phyloP scores from a whole-genome alignment of 2,329 filamentous ascomycete genomes.

The Grosmannia clavigera region DNA sequence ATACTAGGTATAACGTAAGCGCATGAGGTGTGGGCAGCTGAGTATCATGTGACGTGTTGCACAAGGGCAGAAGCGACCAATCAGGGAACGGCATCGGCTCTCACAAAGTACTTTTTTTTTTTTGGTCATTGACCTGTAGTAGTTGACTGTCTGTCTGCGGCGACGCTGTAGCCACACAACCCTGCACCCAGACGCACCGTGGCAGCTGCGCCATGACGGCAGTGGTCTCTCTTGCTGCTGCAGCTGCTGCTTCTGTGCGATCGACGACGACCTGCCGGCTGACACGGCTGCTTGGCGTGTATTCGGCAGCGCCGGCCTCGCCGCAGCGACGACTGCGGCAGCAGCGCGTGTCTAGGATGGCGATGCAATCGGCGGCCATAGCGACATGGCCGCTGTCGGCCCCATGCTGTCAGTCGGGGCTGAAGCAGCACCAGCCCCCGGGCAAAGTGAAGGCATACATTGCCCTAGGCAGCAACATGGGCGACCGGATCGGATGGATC shows the following conservation, averaged over 20 bases:
- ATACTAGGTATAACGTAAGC: neutral
- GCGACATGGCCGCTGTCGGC: slow-evolving; percentile 1
- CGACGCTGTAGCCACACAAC: neutral
- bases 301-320: neutral
- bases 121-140: neutral
- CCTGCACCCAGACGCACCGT: neutral
- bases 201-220: neutral
- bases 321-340: neutral
- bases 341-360: neutral
- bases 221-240: neutral
- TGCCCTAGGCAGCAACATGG: slow-evolving; percentile 85
- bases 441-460: slow-evolving; percentile 49
- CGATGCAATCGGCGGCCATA: neutral
- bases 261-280: neutral
- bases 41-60: too few relatives aligned
- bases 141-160: neutral
- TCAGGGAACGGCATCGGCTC: neutral
- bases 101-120: neutral
- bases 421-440: too few relatives aligned
- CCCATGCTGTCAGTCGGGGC: slow-evolving; percentile 6
- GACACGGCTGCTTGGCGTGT: neutral
- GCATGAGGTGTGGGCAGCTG: neutral
- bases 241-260: neutral
- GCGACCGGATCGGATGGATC: slow-evolving; percentile 73
- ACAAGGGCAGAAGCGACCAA: neutral